phyloP scores from a whole-genome alignment of 192 early-diverging fungal genomes.

The Cetraspora pellucida region DNA sequence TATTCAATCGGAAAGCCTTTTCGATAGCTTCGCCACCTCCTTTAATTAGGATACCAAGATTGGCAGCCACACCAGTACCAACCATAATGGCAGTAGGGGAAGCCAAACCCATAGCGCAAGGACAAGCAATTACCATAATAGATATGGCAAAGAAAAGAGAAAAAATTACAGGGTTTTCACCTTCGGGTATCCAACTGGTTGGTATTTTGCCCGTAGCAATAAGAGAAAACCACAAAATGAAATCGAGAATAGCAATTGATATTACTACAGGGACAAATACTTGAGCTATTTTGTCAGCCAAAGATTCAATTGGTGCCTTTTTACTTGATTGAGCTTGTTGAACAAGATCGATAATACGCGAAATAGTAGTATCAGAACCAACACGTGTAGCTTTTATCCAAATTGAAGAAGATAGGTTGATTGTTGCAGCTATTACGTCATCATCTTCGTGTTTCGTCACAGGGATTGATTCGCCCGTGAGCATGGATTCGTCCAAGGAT shows the following conservation, averaged over 20 bases:
- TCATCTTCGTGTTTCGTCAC: slow-evolving; percentile 54
- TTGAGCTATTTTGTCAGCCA: slow-evolving; percentile 64
- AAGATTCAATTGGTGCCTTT: slow-evolving; percentile 66
- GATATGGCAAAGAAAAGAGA: slow-evolving; percentile 60
- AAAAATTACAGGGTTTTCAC: slow-evolving; percentile 51
- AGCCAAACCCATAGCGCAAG: slow-evolving; percentile 70
- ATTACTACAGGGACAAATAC: slow-evolving; percentile 69
- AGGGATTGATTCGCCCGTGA: slow-evolving; percentile 81
- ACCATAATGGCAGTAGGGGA: slow-evolving; percentile 78
- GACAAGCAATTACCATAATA: slow-evolving; percentile 72
- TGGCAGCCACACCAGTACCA: slow-evolving; percentile 69
- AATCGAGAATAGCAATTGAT: slow-evolving; percentile 57
- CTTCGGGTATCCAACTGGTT: slow-evolving; percentile 45
- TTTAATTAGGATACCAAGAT: slow-evolving; percentile 66
- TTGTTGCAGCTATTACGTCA: slow-evolving; percentile 63
- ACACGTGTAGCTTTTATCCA: slow-evolving; percentile 67
- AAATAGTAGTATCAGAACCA: slow-evolving; percentile 64
- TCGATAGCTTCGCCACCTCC: slow-evolving; percentile 78
- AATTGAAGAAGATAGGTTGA: slow-evolving; percentile 61
- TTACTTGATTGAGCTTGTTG: slow-evolving; percentile 64
- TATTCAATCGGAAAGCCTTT: slow-evolving; percentile 57
- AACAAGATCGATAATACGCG: slow-evolving; percentile 64
- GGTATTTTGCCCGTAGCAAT: slow-evolving; percentile 41
- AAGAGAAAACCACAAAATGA: slow-evolving; percentile 57
- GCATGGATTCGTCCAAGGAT: slow-evolving; percentile 75